A percentile compares a stretch with the other conserved stretches of the same genome.
Evolutionary conservation across 768 basidiomycete genomes (phyloP).

Genomic region (Ramaria sp.): DNA sequence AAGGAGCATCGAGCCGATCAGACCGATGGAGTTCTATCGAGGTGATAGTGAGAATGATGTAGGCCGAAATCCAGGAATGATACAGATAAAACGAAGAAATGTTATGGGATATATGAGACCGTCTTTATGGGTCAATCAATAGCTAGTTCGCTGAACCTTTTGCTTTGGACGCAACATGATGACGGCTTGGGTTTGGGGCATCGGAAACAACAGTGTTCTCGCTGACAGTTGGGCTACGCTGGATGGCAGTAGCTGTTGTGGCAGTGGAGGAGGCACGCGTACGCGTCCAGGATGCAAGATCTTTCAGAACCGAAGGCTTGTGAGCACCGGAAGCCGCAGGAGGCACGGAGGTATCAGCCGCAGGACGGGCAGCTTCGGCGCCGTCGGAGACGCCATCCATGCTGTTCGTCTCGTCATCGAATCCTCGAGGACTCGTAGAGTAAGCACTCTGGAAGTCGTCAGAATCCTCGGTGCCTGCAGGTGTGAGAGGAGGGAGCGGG

Average conservation of each 20-base stretch:
- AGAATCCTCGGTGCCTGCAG: slow-evolving; percentile 50
- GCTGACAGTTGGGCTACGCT: slow-evolving; percentile 28
- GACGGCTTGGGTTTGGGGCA: not conserved
- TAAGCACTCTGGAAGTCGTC: slow-evolving; percentile 86
- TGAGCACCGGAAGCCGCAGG: slow-evolving; percentile 12
- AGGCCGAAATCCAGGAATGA: not conserved
- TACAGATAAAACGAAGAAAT: not conserved
- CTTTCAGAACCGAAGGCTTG: not conserved
- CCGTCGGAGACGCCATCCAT: slow-evolving; percentile 16
- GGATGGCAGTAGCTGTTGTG: slow-evolving; percentile 35
- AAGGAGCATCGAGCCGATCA: not conserved
- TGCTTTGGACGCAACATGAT: not conserved
- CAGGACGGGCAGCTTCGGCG: slow-evolving; percentile 13
- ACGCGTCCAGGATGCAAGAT: slow-evolving; percentile 15
- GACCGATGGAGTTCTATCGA: not conserved
- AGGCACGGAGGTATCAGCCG: slow-evolving; percentile 22
- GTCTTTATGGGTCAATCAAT: not conserved
- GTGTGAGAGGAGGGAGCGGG: slow-evolving; percentile 12
- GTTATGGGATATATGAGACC: not conserved
- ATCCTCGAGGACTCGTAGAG: slow-evolving; percentile 59
- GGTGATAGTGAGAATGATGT: not conserved
- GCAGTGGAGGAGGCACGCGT: slow-evolving; percentile 47
- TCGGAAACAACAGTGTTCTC: slow-evolving; percentile 27
- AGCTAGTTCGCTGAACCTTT: not conserved
- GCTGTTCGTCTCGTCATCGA: slow-evolving; percentile 16